Percentiles rank a stretch among this genome's conserved stretches.
phyloP scores from a whole-genome alignment of 1,284 basidiomycete species.

The Mrakiaceae sp. region DNA sequence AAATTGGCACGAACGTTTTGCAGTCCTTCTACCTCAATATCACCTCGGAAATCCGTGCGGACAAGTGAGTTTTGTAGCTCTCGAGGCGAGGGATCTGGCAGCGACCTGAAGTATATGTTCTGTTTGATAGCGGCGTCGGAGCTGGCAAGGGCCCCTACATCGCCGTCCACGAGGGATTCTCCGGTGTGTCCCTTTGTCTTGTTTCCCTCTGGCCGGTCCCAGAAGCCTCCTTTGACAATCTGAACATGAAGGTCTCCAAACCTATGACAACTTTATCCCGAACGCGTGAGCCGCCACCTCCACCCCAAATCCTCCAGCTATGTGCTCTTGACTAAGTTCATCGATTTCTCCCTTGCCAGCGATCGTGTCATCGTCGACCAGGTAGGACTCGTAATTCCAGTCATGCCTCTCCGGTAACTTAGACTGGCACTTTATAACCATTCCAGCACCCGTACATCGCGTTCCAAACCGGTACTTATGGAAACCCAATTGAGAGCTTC shows the following conservation, averaged over 20 bases:
- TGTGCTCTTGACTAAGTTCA: slow-evolving; percentile 39
- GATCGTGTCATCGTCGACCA: slow-evolving; percentile 60
- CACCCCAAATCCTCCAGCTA: too few species aligned
- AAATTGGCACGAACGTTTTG: slow-evolving; percentile 36
- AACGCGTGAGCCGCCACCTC: too few species aligned
- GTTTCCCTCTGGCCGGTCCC: too few species aligned
- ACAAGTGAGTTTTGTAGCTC: too few species aligned
- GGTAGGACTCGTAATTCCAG: neutral
- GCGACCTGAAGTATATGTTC: too few species aligned
- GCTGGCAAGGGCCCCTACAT: slow-evolving; percentile 68
- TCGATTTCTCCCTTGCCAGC: slow-evolving; percentile 53
- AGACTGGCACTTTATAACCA: neutral
- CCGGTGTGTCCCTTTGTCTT: slow-evolving; percentile 17
- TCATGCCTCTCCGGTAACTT: too few species aligned
- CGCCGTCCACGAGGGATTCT: slow-evolving; percentile 41
- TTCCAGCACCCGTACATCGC: slow-evolving; percentile 44
- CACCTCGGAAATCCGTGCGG: too few species aligned
- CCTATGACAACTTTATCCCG: too few species aligned
- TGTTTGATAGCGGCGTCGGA: slow-evolving; percentile 61
- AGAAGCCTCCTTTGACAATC: too few species aligned
- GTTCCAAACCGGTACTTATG: slow-evolving; percentile 36
- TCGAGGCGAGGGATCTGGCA: too few species aligned
- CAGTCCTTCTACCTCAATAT: slow-evolving; percentile 39
- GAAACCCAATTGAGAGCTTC: neutral
- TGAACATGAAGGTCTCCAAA: too few species aligned